phyloP scores from a whole-genome alignment of 495 filamentous ascomycete species.

The Evansstolkia leycettana region DNA sequence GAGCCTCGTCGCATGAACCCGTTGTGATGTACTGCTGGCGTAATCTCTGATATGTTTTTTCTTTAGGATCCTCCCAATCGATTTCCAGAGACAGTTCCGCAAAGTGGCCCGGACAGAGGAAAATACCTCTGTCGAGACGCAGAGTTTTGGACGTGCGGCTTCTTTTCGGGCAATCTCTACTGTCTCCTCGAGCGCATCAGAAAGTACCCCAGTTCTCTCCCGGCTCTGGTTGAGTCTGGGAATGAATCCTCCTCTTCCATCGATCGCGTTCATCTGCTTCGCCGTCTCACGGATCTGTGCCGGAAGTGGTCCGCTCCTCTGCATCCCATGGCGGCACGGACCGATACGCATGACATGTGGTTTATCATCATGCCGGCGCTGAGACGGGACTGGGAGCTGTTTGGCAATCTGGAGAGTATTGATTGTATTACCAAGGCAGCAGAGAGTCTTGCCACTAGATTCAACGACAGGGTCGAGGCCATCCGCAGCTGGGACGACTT shows the following conservation, averaged over 20 bases:
- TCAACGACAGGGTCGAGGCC: slow-evolving; percentile 17
- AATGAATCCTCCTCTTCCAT: neutral
- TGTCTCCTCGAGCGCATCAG: slow-evolving; percentile 17
- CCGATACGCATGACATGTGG: slow-evolving; percentile 28
- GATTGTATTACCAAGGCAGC: slow-evolving; percentile 19
- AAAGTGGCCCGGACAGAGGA: slow-evolving; percentile 10
- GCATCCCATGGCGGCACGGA: slow-evolving; percentile 7
- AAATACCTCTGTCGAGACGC: slow-evolving; percentile 20
- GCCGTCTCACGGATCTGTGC: neutral
- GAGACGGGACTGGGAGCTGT: slow-evolving; percentile 16
- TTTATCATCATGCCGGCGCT: slow-evolving; percentile 23
- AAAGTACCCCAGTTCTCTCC: slow-evolving; percentile 11
- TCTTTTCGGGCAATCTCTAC: slow-evolving; percentile 26
- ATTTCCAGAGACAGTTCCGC: slow-evolving; percentile 20
- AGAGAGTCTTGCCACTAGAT: slow-evolving; percentile 19
- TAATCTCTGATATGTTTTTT: neutral
- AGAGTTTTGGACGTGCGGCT: slow-evolving; percentile 32
- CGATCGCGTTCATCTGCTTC: neutral
- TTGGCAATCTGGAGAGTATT: slow-evolving; percentile 12
- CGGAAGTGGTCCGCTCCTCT: slow-evolving; percentile 3
- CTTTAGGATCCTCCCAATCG: slow-evolving; percentile 7
- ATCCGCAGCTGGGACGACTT: slow-evolving; percentile 28
- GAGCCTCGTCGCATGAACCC: no score
- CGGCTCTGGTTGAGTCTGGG: neutral
- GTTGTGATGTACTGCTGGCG: no score